Conservation (phyloP, 352 stramenopile genomes). For the Globisporangium paroecandrum region DNA sequence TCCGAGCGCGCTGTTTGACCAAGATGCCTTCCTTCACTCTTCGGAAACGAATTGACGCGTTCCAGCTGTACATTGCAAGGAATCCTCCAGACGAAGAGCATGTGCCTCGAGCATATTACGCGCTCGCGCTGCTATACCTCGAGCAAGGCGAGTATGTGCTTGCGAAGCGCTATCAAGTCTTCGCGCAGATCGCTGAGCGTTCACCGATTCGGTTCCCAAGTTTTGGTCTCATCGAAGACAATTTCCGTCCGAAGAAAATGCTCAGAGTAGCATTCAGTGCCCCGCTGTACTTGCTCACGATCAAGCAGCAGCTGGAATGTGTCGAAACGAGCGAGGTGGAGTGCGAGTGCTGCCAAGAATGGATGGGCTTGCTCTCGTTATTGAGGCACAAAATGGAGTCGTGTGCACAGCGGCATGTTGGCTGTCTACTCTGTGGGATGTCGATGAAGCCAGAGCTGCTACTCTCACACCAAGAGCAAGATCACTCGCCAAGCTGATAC, state of each 20-base stretch:
- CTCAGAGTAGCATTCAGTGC: constrained; percentile 8
- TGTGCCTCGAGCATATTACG: constrained; percentile 11
- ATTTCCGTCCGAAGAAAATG: constrained; percentile 5
- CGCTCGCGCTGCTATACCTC: constrained; percentile 6
- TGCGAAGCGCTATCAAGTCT: constrained; percentile 8
- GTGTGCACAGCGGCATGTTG: constrained; percentile 1
- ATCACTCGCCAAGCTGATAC: background rate
- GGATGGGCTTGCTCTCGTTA: background rate
- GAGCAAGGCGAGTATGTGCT: constrained; percentile 10
- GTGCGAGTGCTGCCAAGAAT: constrained; percentile 4
- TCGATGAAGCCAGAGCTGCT: constrained; percentile 5
- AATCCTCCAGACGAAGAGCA: constrained; percentile 8
- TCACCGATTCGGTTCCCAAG: constrained; percentile 2
- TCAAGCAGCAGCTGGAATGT: constrained; percentile 3
- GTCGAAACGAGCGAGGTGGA: constrained; percentile 1
- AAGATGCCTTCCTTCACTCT: background rate
- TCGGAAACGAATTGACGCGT: constrained; percentile 2
- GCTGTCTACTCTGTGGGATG: constrained; percentile 2
- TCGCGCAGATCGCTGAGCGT: constrained; percentile 7
- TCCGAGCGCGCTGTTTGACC: constrained; percentile 6
- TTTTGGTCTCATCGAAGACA: background rate
- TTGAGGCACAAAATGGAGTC: constrained; percentile 5
- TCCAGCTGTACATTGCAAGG: constrained; percentile 1
- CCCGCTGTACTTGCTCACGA: background rate
- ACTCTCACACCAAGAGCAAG: constrained; percentile 3